These are phyloP conservation scores for Aureobasidium sp. DNA, from an alignment of 2,329 filamentous ascomycete genomes.

Conservation along the genomic window DNA sequence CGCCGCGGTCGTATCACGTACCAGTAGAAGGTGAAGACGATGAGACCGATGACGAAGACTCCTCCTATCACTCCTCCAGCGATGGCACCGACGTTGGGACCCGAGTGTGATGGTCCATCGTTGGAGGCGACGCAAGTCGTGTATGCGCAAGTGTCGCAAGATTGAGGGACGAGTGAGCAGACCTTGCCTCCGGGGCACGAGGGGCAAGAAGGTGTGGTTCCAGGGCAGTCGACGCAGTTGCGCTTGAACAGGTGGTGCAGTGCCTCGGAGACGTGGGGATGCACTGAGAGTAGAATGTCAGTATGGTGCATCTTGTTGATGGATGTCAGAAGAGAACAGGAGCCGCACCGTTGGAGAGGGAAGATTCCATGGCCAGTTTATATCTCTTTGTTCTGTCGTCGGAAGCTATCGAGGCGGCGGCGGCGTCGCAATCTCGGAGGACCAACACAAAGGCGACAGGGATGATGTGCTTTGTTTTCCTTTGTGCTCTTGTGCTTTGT, in stretches of 20 bases:
- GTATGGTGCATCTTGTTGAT: slow-evolving; percentile 1
- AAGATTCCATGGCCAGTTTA: neutral
- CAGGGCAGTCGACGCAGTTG: slow-evolving; percentile 48
- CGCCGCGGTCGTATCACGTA: slow-evolving; percentile 78
- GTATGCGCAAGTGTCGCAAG: slow-evolving; percentile 51
- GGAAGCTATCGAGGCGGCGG: neutral
- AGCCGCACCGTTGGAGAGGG: slow-evolving; percentile 3
- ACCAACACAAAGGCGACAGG: neutral
- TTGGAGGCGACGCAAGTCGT: slow-evolving; percentile 45
- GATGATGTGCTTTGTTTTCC: neutral
- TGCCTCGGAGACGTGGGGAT: slow-evolving; percentile 16
- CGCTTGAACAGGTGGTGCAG: slow-evolving; percentile 42
- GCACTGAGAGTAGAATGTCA: slow-evolving; percentile 3
- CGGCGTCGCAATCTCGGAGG: neutral
- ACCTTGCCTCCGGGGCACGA: slow-evolving; percentile 45
- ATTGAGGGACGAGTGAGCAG: slow-evolving; percentile 51
- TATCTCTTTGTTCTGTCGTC: neutral
- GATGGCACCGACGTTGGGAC: slow-evolving; percentile 71
- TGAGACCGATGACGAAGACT: slow-evolving; percentile 60
- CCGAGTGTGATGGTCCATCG: slow-evolving; percentile 31
- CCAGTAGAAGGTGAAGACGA: slow-evolving; percentile 76
- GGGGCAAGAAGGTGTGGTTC: slow-evolving; percentile 48
- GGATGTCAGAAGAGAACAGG: neutral
- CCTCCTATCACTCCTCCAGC: slow-evolving; percentile 87
- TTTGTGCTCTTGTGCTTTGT: neutral